These are phyloP conservation scores for Chenopodium album DNA, from an alignment of 148 eudicot genomes.

Conservation along the genomic window DNA sequence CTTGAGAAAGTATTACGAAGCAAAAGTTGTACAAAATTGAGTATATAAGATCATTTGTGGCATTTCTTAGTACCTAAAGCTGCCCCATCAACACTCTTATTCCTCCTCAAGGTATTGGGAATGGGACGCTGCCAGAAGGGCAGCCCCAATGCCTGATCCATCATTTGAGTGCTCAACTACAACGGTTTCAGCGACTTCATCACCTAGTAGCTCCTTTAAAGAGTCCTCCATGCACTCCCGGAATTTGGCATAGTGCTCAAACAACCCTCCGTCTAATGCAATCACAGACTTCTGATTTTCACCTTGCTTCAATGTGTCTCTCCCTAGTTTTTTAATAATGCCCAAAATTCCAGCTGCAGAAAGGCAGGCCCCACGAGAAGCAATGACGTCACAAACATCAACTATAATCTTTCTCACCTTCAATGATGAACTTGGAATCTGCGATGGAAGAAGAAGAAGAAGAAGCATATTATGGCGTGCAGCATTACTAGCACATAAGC, in stretches of 20 bases:
- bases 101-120: conserved; percentile 60
- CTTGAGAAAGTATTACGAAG: conserved; percentile 14
- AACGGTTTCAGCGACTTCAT: conserved; percentile 52
- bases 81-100: conserved; percentile 9
- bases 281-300: conserved; percentile 64
- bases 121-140: conserved; percentile 92
- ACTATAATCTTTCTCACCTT: conserved; percentile 69
- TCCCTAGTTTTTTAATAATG: conserved; percentile 71
- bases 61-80: conserved; percentile 2
- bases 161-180: conserved; percentile 74
- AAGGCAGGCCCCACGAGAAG: conserved; percentile 84
- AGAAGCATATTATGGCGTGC: not conserved
- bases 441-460: conserved; percentile 4
- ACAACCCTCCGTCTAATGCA: conserved; percentile 85
- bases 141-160: conserved; percentile 93
- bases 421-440: conserved; percentile 75
- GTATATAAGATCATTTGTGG: not conserved
- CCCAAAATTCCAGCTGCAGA: conserved; percentile 92
- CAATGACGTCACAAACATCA: conserved; percentile 61
- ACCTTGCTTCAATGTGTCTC: conserved; percentile 55
- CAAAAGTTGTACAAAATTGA: conserved; percentile 8
- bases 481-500: too few species aligned
- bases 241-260: conserved; percentile 77
- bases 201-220: conserved; percentile 71
- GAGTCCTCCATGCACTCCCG: conserved; percentile 67